phyloP scores from a whole-genome alignment of 768 basidiomycete genomes.

The Strobilomyces dryophilus region DNA sequence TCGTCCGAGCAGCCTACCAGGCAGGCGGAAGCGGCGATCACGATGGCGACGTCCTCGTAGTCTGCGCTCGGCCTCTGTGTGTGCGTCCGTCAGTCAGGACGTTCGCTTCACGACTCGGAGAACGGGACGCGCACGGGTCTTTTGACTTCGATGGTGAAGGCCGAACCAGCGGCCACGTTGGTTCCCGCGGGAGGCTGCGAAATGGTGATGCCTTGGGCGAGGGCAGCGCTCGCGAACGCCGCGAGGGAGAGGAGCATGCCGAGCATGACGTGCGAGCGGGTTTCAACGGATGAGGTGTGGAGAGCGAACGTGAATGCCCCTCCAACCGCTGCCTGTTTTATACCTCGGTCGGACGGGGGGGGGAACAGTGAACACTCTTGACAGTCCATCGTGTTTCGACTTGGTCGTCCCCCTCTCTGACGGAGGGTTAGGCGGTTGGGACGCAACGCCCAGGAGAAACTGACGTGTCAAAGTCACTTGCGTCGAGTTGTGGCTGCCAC shows the following conservation, averaged over 20 bases:
- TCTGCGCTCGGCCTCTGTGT: not conserved
- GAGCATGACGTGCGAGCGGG: slow-evolving; percentile 5
- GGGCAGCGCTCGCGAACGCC: slow-evolving; percentile 14
- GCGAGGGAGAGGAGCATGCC: slow-evolving; percentile 6
- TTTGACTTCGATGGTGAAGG: slow-evolving; percentile 37
- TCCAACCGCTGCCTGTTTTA: slow-evolving; percentile 1
- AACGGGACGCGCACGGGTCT: slow-evolving; percentile 33
- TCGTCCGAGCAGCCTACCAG: rapidly evolving
- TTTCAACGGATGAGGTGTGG: no score
- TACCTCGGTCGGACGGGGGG: not conserved
- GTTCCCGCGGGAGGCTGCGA: slow-evolving; percentile 32
- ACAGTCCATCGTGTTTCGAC: no score
- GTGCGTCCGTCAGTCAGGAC: not conserved
- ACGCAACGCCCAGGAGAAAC: not conserved
- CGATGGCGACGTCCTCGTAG: slow-evolving; percentile 1
- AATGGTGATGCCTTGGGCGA: slow-evolving; percentile 40
- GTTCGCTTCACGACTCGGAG: no score
- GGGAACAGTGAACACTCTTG: not conserved
- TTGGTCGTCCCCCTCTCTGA: no score
- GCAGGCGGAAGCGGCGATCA: slow-evolving; percentile 2
- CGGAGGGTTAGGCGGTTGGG: not conserved
- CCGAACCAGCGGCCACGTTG: slow-evolving; percentile 30
- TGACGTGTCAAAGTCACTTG: not conserved
- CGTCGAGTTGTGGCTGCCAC: not conserved
- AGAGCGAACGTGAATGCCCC: not conserved